Conservation (phyloP, 331 rosid genomes). For the Pyracantha coccinea region DNA sequence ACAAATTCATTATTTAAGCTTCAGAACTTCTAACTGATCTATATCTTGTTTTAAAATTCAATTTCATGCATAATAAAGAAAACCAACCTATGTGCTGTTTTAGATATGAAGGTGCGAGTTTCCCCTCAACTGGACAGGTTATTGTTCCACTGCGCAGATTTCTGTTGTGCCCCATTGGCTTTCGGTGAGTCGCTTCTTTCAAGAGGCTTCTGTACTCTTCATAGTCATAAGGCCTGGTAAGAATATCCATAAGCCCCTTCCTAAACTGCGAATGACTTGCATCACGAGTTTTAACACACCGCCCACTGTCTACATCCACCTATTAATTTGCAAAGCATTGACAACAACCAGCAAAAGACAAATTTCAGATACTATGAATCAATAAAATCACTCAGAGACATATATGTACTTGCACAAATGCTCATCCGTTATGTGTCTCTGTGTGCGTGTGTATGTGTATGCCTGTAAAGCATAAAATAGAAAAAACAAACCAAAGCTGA, state of each 20-base stretch:
- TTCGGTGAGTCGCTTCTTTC: constrained; percentile 4
- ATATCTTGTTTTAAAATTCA: background rate
- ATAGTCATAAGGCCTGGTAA: constrained; percentile 47
- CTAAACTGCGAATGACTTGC: constrained; percentile 26
- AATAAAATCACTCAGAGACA: background rate
- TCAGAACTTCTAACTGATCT: background rate
- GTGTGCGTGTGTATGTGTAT: background rate
- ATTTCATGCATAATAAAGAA: background rate
- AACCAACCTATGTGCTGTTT: constrained; percentile 49
- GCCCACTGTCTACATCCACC: constrained; percentile 17
- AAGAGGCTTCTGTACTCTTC: constrained; percentile 16
- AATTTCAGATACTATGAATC: background rate
- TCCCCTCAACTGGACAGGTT: background rate
- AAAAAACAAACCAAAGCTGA: constrained; percentile 3
- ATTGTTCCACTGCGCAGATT: constrained; percentile 28
- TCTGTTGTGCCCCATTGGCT: constrained; percentile 15
- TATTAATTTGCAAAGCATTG: constrained; percentile 1
- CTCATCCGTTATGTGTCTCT: background rate
- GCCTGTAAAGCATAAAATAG: background rate
- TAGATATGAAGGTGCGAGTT: constrained; percentile 40
- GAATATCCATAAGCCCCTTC: constrained; percentile 43
- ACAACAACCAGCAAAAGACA: background rate
- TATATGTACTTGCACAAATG: background rate
- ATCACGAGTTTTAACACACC: background rate
- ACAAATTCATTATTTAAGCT: background rate